Base-by-base conservation (phyloP, 2,329 filamentous ascomycete species). In the Trichoderma afroharzianum region DNA sequence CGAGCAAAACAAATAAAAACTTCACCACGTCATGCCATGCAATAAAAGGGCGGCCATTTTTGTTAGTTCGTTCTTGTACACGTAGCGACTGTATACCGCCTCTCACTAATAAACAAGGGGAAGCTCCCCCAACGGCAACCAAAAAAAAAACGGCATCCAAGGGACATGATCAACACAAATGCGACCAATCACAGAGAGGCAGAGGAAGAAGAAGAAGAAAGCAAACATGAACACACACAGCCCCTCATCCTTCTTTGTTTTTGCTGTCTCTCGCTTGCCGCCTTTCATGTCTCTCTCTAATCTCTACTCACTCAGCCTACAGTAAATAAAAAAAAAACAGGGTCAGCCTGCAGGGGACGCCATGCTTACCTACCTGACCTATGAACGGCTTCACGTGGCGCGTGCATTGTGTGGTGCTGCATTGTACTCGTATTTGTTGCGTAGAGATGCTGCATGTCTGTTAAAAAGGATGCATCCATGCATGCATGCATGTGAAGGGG, bases 381-480 rank as follows among this genome's bases (percentile, higher is more conserved):
- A 39, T 39, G 36, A 58, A 63, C 28, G 39, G 28, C 57, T 58
- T 69, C 67, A 69, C 67, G 67, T 70, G 58, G 55, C 32, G 53
- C 63, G 53, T 64, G 63, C 63, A 68, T 53, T 53, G 47, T 14
- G 64, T 55, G 11, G 28, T 66, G 39, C 47, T 43, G 33, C 55
- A 5, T 14, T 43, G 61, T 47, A 18, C 21, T 47, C 21, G 39
- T 47, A 18, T 47, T 47, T 47, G 39, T n/a, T 47, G 36, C 15
- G 36, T 50, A 50, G 15, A 21, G n/a, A 39, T 55, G 11, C 64
- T 68, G 50, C 53, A 32, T 26, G 15, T 15, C 62, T 33, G 14
- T n/a, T 39, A 32, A 39, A 18, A 43, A 43, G 15, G 39, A 43
- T 43, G 39, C 39, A 43, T 43, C 7, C 15, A n/a, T 43, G n/a